Evolutionary conservation across 371 early-diverging fungal genomes (phyloP).

Genomic region (Coelomomyces lativittatus): DNA sequence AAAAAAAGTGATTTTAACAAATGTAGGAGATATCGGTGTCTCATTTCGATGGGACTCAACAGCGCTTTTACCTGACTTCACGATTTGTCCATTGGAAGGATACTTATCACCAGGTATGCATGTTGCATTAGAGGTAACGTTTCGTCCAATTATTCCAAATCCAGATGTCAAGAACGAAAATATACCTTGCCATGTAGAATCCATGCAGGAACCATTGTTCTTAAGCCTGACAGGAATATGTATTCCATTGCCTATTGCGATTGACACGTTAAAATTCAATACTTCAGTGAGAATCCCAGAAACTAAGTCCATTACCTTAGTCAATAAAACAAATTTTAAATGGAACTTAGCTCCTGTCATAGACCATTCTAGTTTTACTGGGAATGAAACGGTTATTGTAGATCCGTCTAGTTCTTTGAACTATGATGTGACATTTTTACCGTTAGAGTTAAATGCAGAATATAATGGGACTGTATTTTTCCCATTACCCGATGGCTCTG

Average conservation of each 20-base stretch:
- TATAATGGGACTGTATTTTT: constrained; percentile 36
- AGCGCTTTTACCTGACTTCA: constrained; percentile 20
- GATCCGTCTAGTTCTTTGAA: constrained; percentile 19
- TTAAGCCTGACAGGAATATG: constrained; percentile 28
- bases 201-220: constrained; percentile 7
- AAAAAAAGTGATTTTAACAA: constrained; percentile 20
- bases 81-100: constrained; percentile 26
- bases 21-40: constrained; percentile 29
- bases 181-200: constrained; percentile 16
- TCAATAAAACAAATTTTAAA: constrained; percentile 11
- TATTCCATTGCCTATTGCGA: constrained; percentile 18
- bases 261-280: constrained; percentile 21
- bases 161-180: constrained; percentile 27
- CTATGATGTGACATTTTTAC: constrained; percentile 23
- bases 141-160: constrained; percentile 24
- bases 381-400: constrained; percentile 17
- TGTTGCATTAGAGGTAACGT: constrained; percentile 23
- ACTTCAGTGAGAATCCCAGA: constrained; percentile 21
- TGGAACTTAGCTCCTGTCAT: constrained; percentile 33
- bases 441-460: constrained; percentile 12
- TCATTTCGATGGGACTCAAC: constrained; percentile 20
- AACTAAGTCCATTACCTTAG: constrained; percentile 13
- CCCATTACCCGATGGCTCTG: constrained; percentile 33
- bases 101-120: constrained; percentile 39
- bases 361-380: constrained; percentile 27